Conservation (phyloP, 83 land plant genomes). For the Picea abies region DNA sequence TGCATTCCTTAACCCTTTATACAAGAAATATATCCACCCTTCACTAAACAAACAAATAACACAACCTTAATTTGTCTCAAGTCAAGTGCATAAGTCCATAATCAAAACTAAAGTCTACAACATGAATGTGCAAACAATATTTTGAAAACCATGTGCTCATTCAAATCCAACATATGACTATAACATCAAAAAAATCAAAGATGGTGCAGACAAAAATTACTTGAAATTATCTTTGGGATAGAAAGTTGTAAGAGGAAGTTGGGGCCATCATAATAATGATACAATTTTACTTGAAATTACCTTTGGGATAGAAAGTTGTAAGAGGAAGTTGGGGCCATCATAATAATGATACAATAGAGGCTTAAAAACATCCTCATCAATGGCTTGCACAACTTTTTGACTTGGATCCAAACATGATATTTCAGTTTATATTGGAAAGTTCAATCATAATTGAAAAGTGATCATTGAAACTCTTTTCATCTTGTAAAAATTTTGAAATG, state of each 20-base stretch:
- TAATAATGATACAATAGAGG: conserved; percentile 55
- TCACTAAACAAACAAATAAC: background rate
- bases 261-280: conserved; percentile 62
- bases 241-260: conserved; percentile 61
- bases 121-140: background rate
- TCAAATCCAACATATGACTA: background rate
- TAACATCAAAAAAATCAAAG: background rate
- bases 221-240: conserved; percentile 42
- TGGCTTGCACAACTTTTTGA: conserved; percentile 49
- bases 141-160: background rate
- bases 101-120: conserved; percentile 21
- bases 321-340: conserved; percentile 64
- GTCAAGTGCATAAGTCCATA: conserved; percentile 21
- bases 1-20: conserved; percentile 4
- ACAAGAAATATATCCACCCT: conserved; percentile 9
- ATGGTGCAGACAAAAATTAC: background rate
- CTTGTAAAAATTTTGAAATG: too few relatives aligned
- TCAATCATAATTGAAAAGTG: too few relatives aligned
- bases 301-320: conserved; percentile 64
- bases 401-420: conserved; percentile 53
- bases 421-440: too few relatives aligned
- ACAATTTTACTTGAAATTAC: conserved; percentile 4
- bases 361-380: conserved; percentile 61
- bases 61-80: background rate
- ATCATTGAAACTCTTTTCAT: too few relatives aligned